These are phyloP conservation scores for Leccinum truebloodii DNA, from an alignment of 768 basidiomycete species.

Conservation along the genomic window DNA sequence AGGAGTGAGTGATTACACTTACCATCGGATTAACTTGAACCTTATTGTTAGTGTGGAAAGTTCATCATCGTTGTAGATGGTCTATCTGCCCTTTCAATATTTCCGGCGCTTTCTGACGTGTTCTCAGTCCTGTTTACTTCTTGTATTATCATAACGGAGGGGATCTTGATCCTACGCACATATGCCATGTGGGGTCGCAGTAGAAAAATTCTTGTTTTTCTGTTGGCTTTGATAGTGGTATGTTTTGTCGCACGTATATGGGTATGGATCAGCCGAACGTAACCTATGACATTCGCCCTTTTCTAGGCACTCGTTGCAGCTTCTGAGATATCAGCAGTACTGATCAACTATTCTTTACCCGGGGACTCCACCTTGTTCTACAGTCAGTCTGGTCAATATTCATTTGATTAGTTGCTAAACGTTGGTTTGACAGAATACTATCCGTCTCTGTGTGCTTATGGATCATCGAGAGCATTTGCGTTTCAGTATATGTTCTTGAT, in stretches of 20 bases:
- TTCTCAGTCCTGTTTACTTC: slow-evolving; percentile 13
- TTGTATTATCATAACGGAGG: slow-evolving; percentile 16
- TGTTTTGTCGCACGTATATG: neutral
- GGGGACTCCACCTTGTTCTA: no score
- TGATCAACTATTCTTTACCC: neutral
- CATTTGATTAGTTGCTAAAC: neutral
- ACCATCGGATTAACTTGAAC: neutral
- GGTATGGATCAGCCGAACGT: no score
- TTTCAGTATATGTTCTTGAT: slow-evolving; percentile 19
- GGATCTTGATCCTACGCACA: slow-evolving; percentile 17
- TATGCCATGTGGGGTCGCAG: slow-evolving; percentile 29
- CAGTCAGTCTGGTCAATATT: no score
- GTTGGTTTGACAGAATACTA: slow-evolving; percentile 15
- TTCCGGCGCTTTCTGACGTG: neutral
- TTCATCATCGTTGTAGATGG: slow-evolving; percentile 6
- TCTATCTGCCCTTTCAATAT: neutral
- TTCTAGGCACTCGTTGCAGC: slow-evolving; percentile 19
- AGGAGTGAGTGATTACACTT: slow-evolving; percentile 5
- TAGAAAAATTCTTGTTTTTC: slow-evolving; percentile 14
- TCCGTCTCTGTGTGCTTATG: slow-evolving; percentile 18
- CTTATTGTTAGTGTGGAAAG: slow-evolving; percentile 18
- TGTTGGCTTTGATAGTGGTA: slow-evolving; percentile 22
- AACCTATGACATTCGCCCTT: neutral
- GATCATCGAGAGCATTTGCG: slow-evolving; percentile 18
- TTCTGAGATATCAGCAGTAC: neutral